phyloP scores from a whole-genome alignment of 2,329 filamentous ascomycete species.

The Pseudocercospora macadamiae region DNA sequence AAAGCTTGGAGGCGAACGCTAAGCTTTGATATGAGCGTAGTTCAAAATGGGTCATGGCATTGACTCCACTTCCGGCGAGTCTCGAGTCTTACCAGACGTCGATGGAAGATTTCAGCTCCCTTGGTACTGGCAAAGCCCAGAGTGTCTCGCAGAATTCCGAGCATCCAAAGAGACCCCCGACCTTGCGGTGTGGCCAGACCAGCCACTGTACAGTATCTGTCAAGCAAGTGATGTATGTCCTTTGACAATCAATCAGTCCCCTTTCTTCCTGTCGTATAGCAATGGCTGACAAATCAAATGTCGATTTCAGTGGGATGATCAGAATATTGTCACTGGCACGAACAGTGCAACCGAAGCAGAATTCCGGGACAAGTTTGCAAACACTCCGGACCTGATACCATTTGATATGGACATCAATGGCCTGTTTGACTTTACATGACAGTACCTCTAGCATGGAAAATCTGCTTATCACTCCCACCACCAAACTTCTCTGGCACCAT shows the following conservation, averaged over 20 bases:
- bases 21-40: too few species aligned
- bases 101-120: not conserved
- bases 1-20: too few species aligned
- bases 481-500: too few species aligned
- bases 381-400: not conserved
- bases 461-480: too few species aligned
- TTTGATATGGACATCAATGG: not conserved
- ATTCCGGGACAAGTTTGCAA: too few species aligned
- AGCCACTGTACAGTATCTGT: not conserved
- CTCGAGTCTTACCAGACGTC: not conserved
- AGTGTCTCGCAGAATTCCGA: not conserved
- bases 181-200: not conserved
- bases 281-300: too few species aligned
- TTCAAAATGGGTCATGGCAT: not conserved
- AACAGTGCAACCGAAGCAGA: too few species aligned
- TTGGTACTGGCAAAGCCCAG: not conserved
- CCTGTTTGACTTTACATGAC: not conserved
- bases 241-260: too few species aligned
- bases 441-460: too few species aligned
- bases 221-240: not conserved
- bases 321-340: not conserved
- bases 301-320: not conserved
- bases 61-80: not conserved
- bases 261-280: too few species aligned
- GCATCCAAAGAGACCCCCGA: not conserved